These are phyloP conservation scores for Hirsutella thompsonii DNA, from an alignment of 2,329 filamentous ascomycete species.

Conservation along the genomic window DNA sequence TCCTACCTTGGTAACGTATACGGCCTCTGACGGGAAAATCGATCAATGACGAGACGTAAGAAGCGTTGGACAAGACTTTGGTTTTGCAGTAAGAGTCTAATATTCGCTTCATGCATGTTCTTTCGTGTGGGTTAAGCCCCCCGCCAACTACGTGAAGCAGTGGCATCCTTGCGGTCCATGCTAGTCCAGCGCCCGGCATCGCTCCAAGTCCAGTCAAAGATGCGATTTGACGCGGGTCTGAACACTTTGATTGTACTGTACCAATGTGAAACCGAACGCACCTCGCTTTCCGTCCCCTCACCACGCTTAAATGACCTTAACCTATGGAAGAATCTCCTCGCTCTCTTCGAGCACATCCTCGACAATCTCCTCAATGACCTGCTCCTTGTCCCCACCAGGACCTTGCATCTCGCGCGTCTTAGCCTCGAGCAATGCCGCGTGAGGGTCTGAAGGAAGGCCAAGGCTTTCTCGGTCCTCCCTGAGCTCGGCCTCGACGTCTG, in stretches of 20 bases:
- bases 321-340: slow-evolving; percentile 55
- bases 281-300: not conserved
- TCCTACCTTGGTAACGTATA: no score
- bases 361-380: slow-evolving; percentile 78
- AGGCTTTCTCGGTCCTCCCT: slow-evolving; percentile 55
- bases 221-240: no score
- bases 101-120: no score
- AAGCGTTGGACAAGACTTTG: no score
- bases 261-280: not conserved
- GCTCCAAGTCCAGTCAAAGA: no score
- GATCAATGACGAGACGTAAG: no score
- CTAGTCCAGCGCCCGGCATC: no score
- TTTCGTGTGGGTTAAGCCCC: no score
- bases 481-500: slow-evolving; percentile 57
- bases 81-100: no score
- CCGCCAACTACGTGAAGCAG: no score
- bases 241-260: not conserved
- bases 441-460: slow-evolving; percentile 53
- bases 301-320: not conserved
- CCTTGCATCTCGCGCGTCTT: slow-evolving; percentile 38
- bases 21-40: no score
- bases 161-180: no score
- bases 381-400: slow-evolving; percentile 51
- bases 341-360: slow-evolving; percentile 76
- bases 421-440: slow-evolving; percentile 46